Evolutionary conservation across 2,329 filamentous ascomycete genomes (phyloP), one percentile per base, ranked within the genome.

Genomic region (Claviceps paspali): DNA sequence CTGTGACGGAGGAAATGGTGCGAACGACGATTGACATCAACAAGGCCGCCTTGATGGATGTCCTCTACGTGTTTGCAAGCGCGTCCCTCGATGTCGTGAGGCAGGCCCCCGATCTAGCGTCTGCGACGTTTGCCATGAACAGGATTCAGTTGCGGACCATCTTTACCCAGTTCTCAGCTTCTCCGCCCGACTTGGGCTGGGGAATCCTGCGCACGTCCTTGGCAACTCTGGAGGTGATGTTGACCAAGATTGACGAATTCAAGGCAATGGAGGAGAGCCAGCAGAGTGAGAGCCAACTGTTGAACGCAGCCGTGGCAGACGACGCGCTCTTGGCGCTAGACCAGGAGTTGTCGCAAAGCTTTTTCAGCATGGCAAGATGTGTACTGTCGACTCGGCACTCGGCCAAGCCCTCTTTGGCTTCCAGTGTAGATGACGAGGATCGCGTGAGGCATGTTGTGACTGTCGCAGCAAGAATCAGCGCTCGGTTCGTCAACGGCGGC

Each of bases 51-150:
- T 61, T 68, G 2, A 61, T 67, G 55, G 70, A 76, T 39, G 56
- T 75, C 23, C 48, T 76, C 10, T 52, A 66, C 35, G 59, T 61
- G 38, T 70, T 65, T 4, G 53, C 66, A 27, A 55, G 54, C 33
- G 60, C 67, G 1, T 73, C 68, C 8, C 48, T 70, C 27, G 65
- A 71, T 41, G 68, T 72, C 3, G 56, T 75, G 49, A 57, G 50
- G 35, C 57, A 64, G 26, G 60, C 68, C 0, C 50, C 53, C 11
- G 60, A 65, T 18, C 53, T 74, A 6, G 59, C 59, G 38, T 55
- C 63, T 12, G 65, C 64, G 5, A 64, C 64, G 2, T 67, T 67
- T 41, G 65, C 62, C 11, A 47, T 74, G 22, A 73, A 65, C 38
- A 60, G 57, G 2, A 56, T 53, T 26, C 70, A 71, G 47, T 49